These are phyloP conservation scores for Mortierella sp. DNA, from an alignment of 371 early-diverging fungal genomes.

Conservation along the genomic window DNA sequence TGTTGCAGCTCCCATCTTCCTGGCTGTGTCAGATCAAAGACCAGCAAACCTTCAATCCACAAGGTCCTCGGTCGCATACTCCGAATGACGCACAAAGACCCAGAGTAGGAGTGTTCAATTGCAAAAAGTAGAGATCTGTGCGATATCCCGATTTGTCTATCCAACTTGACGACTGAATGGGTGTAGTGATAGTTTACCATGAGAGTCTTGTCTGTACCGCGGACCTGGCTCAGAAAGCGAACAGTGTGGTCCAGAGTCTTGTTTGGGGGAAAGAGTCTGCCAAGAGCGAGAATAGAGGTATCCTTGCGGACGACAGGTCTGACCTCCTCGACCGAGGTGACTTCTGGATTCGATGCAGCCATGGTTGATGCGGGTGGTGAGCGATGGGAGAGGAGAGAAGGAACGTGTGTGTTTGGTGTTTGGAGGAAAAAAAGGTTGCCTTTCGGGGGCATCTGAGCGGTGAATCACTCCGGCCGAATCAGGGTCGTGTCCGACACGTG, in stretches of 20 bases:
- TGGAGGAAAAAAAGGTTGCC: background rate
- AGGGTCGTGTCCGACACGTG: constrained; percentile 33
- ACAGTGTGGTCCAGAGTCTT: constrained; percentile 73
- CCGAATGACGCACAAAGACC: too few relatives aligned
- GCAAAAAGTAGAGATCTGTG: too few relatives aligned
- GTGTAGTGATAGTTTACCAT: constrained; percentile 76
- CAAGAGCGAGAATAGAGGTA: constrained; percentile 44
- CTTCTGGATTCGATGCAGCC: constrained; percentile 47
- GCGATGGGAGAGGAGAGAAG: constrained; percentile 5
- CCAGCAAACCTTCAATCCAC: too few relatives aligned
- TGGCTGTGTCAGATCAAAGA: too few relatives aligned
- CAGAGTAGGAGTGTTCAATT: too few relatives aligned
- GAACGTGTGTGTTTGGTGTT: background rate
- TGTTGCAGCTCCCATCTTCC: too few relatives aligned
- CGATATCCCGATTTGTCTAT: too few relatives aligned
- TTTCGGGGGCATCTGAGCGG: background rate
- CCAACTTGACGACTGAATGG: background rate
- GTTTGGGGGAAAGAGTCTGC: constrained; percentile 49
- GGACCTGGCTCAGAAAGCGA: constrained; percentile 76
- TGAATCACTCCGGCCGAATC: constrained; percentile 32
- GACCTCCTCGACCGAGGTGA: constrained; percentile 20
- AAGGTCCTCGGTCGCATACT: too few relatives aligned
- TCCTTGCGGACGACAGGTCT: constrained; percentile 32
- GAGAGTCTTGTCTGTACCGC: constrained; percentile 94
- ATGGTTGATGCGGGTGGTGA: constrained; percentile 2